Percentiles rank a stretch among this genome's conserved stretches.
phyloP scores from a whole-genome alignment of 2,329 filamentous ascomycete species.

The Aspergillus aculeatus region DNA sequence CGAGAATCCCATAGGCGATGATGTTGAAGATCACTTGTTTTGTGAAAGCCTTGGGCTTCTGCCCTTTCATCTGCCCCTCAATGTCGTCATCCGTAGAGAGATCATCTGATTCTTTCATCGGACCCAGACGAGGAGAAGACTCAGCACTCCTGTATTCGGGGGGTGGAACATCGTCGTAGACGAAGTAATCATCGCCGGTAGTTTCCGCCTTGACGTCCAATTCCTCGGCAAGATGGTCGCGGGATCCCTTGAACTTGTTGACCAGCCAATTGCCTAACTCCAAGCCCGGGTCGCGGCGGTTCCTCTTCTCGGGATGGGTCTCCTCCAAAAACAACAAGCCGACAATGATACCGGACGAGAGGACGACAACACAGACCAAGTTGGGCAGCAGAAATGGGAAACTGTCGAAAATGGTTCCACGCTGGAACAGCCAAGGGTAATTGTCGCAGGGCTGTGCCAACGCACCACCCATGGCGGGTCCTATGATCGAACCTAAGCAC shows the following conservation, averaged over 20 bases:
- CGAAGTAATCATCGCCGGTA: slow-evolving; percentile 45
- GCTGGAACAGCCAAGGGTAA: slow-evolving; percentile 71
- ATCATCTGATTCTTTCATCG: slow-evolving; percentile 30
- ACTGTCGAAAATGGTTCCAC: slow-evolving; percentile 74
- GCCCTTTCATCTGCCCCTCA: slow-evolving; percentile 41
- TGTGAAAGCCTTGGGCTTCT: slow-evolving; percentile 68
- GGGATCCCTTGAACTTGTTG: slow-evolving; percentile 28
- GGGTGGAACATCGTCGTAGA: slow-evolving; percentile 61
- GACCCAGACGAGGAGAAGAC: slow-evolving; percentile 52
- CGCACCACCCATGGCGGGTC: slow-evolving; percentile 85
- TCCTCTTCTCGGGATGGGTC: slow-evolving; percentile 81
- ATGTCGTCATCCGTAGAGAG: slow-evolving; percentile 41
- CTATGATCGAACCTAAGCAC: slow-evolving; percentile 94
- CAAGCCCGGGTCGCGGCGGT: slow-evolving; percentile 70
- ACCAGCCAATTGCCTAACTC: slow-evolving; percentile 73
- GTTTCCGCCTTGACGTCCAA: slow-evolving; percentile 52
- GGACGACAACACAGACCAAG: slow-evolving; percentile 79
- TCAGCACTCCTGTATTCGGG: slow-evolving; percentile 66
- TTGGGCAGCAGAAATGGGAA: slow-evolving; percentile 93
- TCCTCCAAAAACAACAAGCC: slow-evolving; percentile 90
- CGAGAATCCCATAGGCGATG: slow-evolving; percentile 83
- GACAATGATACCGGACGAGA: slow-evolving; percentile 71
- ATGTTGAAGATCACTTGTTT: slow-evolving; percentile 84
- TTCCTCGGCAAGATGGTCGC: slow-evolving; percentile 28
- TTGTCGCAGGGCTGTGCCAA: slow-evolving; percentile 82